Conservation (phyloP, 2,329 filamentous ascomycete species). For the Corinectria fuckeliana region DNA sequence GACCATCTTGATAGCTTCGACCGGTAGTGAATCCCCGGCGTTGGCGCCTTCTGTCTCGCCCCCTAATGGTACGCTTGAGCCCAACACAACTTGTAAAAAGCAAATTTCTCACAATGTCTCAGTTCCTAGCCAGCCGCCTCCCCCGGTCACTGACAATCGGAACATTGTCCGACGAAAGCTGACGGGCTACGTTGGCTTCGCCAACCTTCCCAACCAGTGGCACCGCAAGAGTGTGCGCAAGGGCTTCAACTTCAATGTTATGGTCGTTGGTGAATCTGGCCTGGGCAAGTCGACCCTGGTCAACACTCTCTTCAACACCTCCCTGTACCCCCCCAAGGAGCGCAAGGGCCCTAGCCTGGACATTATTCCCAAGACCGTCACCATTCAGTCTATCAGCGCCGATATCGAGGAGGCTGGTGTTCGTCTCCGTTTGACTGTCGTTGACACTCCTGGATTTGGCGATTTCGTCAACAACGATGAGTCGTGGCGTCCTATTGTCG, state of each 20-base stretch:
- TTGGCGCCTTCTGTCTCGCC: conserved; percentile 50
- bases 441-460: conserved; percentile 97
- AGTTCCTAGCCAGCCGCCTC: conserved; percentile 50
- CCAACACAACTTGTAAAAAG: neutral
- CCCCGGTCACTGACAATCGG: conserved; percentile 69
- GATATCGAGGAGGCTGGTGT: conserved; percentile 99
- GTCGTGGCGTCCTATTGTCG: conserved; percentile 97
- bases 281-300: conserved; percentile 98
- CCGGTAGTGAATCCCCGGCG: conserved; percentile 53
- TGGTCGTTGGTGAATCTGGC: conserved; percentile 99
- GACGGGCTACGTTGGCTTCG: conserved; percentile 97
- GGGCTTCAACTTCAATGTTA: conserved; percentile 99
- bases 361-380: conserved; percentile 97
- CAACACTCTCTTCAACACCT: conserved; percentile 99
- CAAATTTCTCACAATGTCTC: conserved; percentile 22
- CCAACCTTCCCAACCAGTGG: conserved; percentile 99
- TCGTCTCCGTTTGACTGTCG: conserved; percentile 92
- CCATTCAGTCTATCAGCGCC: conserved; percentile 92
- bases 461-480: conserved; percentile 99
- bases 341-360: conserved; percentile 96
- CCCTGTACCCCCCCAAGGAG: conserved; percentile 97
- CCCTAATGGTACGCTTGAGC: conserved; percentile 45
- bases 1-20: conserved; percentile 52
- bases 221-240: conserved; percentile 99
- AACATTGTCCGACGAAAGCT: conserved; percentile 99